Conservation (phyloP, 768 basidiomycete genomes). For the Boletellus sp. region DNA sequence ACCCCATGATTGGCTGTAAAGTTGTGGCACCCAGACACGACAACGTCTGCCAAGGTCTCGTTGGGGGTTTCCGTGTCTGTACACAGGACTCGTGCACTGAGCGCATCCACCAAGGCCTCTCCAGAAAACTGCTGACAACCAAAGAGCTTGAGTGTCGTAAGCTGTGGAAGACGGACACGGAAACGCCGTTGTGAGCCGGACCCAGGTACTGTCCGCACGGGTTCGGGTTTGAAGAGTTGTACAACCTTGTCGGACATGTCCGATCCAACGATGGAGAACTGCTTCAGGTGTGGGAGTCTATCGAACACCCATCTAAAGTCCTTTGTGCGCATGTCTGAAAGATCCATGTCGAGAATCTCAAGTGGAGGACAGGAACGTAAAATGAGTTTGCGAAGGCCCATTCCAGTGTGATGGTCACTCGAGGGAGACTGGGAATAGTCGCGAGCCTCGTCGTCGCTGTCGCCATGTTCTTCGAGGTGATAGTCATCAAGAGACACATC, state of each 20-base stretch:
- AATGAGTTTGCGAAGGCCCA: conserved; percentile 70
- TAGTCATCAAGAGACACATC: conserved; percentile 42
- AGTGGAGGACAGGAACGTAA: conserved; percentile 60
- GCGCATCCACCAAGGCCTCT: conserved; percentile 48
- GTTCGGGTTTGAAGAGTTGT: conserved; percentile 48
- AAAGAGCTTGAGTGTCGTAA: conserved; percentile 49
- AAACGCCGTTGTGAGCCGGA: conserved; percentile 10
- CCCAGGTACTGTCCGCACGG: conserved; percentile 4
- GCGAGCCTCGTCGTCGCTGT: conserved; percentile 68
- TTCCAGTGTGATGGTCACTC: conserved; percentile 75
- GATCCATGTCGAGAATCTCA: conserved; percentile 69
- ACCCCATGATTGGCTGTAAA: conserved; percentile 19
- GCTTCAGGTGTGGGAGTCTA: conserved; percentile 47
- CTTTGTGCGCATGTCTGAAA: conserved; percentile 80
- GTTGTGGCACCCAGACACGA: conserved; percentile 23
- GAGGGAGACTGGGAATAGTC: conserved; percentile 77
- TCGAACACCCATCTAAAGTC: conserved; percentile 72
- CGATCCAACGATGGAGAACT: conserved; percentile 73
- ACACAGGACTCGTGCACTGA: conserved; percentile 45
- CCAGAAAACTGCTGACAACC: conserved; percentile 66
- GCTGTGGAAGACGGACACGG: conserved; percentile 51
- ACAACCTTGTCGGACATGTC: conserved; percentile 79
- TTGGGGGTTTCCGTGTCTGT: conserved; percentile 32
- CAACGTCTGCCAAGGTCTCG: conserved; percentile 24
- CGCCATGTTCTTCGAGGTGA: conserved; percentile 49